Conservation (phyloP, 2,329 filamentous ascomycete species). For the Beauveria varroae region DNA sequence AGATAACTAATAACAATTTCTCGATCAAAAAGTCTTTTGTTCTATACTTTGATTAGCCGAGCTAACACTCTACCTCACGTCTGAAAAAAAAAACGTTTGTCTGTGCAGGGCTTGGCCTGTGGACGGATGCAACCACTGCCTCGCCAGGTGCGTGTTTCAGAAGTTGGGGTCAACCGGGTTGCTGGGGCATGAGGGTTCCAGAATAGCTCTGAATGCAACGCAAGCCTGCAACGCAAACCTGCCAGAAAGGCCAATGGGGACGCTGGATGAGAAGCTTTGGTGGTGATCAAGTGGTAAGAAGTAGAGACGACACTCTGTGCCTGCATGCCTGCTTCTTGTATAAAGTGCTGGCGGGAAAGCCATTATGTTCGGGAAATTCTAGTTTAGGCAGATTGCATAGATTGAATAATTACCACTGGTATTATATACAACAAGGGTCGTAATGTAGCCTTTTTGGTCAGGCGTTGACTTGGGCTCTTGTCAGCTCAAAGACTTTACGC, state of each 20-base stretch:
- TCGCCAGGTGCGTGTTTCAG: background rate
- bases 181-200: background rate
- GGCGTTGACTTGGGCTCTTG: background rate
- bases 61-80: background rate
- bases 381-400: background rate
- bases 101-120: conserved; percentile 5
- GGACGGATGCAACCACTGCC: background rate
- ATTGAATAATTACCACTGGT: background rate
- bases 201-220: background rate
- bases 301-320: background rate
- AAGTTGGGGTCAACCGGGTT: background rate
- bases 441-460: background rate
- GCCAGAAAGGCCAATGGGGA: background rate
- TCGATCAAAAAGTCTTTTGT: background rate
- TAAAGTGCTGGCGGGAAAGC: background rate
- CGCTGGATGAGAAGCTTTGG: background rate
- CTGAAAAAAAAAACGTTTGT: background rate
- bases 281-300: background rate
- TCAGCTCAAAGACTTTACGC: background rate
- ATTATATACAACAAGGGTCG: background rate
- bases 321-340: background rate
- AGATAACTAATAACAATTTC: no score
- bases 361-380: background rate
- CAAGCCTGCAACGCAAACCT: background rate
- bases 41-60: background rate